Conservation (phyloP, 1,139 yeast genomes). For the Nadsonia starkeyi-henricii region DNA sequence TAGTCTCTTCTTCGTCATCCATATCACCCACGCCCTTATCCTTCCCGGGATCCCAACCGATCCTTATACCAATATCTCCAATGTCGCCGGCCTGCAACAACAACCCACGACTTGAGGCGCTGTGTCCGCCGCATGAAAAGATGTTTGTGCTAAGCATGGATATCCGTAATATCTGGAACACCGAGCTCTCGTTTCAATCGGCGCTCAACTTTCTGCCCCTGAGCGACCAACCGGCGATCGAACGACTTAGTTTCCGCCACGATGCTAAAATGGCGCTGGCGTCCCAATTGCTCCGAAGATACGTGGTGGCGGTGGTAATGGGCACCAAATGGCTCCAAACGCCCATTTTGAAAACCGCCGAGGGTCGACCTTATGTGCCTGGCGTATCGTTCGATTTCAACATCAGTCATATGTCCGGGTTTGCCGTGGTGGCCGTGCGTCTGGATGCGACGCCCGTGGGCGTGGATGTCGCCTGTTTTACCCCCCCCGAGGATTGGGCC, state of each 20-base stretch:
- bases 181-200: slow-evolving; percentile 18
- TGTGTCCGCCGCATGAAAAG: neutral
- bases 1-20: too few species aligned
- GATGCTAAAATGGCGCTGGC: slow-evolving; percentile 21
- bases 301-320: slow-evolving; percentile 13
- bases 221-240: slow-evolving; percentile 24
- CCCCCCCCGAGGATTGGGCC: slow-evolving; percentile 27
- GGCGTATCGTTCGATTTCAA: slow-evolving; percentile 28
- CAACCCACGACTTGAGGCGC: too few species aligned
- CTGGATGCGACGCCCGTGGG: slow-evolving; percentile 31
- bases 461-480: slow-evolving; percentile 44
- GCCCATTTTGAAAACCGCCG: slow-evolving; percentile 15
- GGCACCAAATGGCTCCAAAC: slow-evolving; percentile 10
- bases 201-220: slow-evolving; percentile 29
- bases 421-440: slow-evolving; percentile 32
- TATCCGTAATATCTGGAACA: slow-evolving; percentile 1
- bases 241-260: slow-evolving; percentile 18
- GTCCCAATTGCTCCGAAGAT: slow-evolving; percentile 22
- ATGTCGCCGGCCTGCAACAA: too few species aligned
- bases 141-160: slow-evolving; percentile 7
- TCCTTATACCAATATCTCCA: too few species aligned
- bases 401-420: slow-evolving; percentile 43
- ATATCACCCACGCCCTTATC: too few species aligned
- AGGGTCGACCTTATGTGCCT: slow-evolving; percentile 30
- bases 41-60: too few species aligned